Evolutionary conservation across 345 rosid species (phyloP), one percentile per base, ranked within the genome.

Genomic region (Ceriops decandra): DNA sequence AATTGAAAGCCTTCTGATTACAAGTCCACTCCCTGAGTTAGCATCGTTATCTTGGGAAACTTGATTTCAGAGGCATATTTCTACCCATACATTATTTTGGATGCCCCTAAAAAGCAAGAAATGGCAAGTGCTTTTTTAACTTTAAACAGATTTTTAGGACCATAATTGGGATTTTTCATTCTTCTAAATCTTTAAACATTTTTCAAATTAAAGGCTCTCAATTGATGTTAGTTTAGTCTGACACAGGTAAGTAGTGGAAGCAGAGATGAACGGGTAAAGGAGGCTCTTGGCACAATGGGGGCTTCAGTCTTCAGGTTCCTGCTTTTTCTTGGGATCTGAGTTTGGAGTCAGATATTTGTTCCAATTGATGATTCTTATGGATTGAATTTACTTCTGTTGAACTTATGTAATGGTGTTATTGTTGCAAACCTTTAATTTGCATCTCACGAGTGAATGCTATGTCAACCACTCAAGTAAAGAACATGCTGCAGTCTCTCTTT

Each of bases 261-360:
- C 71, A 82, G 77, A 80, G 84, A 95, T 67, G 88, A 92, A 66
- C 84, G 99, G 57, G 80, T 90, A 73, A 90, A 83, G 82, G 97
- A 86, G 74, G 91, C 97, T 32, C 80, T 95, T 7, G 76, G 83
- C 49, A 93, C 98, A 3, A 92, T 95, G 99, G 99, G 99, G 47
- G 92, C 98, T 76, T 95, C 99, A 27, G 99, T 95, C 57, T 95
- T 95, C 88, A 95, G 99, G 97, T 90, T 67, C 27, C 42, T 54
- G 53, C 60, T 38, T 13, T 13, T 26, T 21, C 9, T 70, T 13
- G 7, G 36, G 42, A 8, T 27, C 5, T 32, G 35, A 52, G 30
- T n/a, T 68, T 27, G 47, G 49, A 58, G 47, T 28, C 53, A 56
- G 36, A 19, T 31, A 17, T 52, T 26, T 26, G 24, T 20, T 38